These are phyloP conservation scores for Pichia manshurica DNA, from an alignment of 805 yeast species.

Conservation along the genomic window DNA sequence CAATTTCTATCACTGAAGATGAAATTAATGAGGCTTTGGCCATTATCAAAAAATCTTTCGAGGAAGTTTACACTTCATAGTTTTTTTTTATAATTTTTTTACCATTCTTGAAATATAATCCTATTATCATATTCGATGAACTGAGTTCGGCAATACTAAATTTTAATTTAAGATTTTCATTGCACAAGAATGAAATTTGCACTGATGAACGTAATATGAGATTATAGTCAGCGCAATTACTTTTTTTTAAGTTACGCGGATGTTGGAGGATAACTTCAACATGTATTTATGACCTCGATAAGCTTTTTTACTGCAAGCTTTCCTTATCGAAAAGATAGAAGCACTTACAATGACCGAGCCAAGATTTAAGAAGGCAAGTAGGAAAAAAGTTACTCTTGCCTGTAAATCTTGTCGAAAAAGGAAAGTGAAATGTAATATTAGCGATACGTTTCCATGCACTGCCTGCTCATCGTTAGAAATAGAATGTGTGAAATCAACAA, in stretches of 20 bases:
- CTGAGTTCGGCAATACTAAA: no score
- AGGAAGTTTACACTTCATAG: conserved; percentile 6
- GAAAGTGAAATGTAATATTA: conserved; percentile 20
- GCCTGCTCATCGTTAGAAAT: conserved; percentile 13
- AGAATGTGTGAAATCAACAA: conserved; percentile 13
- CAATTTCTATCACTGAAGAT: conserved; percentile 22
- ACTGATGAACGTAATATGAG: no score
- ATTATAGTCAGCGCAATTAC: no score
- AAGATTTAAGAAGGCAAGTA: neutral
- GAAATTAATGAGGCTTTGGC: conserved; percentile 19
- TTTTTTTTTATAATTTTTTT: neutral
- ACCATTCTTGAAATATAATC: neutral
- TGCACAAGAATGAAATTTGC: no score
- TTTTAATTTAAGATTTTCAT: no score
- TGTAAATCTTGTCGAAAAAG: conserved; percentile 19
- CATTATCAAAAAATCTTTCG: conserved; percentile 18
- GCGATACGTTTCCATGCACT: conserved; percentile 17
- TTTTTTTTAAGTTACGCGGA: no score
- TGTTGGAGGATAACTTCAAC: no score
- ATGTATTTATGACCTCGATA: no score
- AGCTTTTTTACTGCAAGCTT: no score
- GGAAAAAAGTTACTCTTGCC: conserved; percentile 8
- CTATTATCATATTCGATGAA: no score
- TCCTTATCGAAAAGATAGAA: no score
- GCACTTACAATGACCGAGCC: neutral